Evolutionary conservation across 352 stramenopile genomes (phyloP).

Genomic region (Pythium coloratum): DNA sequence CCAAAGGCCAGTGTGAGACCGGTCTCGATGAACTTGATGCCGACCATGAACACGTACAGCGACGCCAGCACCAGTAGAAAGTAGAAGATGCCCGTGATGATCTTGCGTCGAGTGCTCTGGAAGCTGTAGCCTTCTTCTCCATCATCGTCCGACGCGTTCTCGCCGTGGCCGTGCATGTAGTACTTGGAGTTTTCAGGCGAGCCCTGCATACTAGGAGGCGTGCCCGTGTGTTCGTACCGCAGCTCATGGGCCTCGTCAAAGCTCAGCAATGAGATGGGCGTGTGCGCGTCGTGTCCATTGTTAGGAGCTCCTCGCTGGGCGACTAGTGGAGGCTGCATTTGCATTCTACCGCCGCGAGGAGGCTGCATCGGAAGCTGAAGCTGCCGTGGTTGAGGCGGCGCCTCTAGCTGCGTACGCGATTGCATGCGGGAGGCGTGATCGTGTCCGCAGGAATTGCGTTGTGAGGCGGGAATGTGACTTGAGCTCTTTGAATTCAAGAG

Average conservation of each 20-base stretch:
- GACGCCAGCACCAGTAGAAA: conserved; percentile 25
- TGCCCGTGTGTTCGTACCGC: background rate
- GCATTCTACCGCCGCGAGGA: conserved; percentile 10
- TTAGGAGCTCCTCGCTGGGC: conserved; percentile 2
- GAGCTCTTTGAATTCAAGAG: background rate
- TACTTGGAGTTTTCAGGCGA: conserved; percentile 22
- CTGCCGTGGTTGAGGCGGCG: background rate
- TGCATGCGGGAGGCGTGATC: background rate
- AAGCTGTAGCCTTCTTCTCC: conserved; percentile 19
- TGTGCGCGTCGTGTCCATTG: background rate
- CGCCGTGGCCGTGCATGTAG: conserved; percentile 16
- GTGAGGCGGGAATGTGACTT: background rate
- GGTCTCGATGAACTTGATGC: conserved; percentile 44
- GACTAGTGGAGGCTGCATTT: conserved; percentile 19
- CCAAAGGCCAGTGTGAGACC: conserved; percentile 43
- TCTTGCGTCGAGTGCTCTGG: conserved; percentile 23
- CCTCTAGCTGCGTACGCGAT: background rate
- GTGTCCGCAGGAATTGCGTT: conserved; percentile 1
- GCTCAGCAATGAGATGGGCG: conserved; percentile 13
- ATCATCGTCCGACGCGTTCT: background rate
- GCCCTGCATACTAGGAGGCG: background rate
- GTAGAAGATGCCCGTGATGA: conserved; percentile 17
- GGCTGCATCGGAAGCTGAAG: background rate
- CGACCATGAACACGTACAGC: conserved; percentile 60
- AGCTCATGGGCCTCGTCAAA: conserved; percentile 22